Conservation (phyloP, 306 rosid genomes). For the Vigna radiata region DNA sequence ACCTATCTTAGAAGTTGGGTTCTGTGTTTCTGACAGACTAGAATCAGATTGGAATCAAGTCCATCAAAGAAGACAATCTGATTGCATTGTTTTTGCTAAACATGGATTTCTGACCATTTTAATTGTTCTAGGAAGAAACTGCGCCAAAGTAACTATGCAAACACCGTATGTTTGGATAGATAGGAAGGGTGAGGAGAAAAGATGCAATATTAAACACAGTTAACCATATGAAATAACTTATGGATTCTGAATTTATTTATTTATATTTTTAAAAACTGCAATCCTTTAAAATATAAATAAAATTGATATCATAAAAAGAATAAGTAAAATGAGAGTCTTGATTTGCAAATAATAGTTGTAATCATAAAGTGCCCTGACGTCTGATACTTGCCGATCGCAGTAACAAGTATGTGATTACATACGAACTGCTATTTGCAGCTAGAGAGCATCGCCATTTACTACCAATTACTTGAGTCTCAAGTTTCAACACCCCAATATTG, state of each 20-base stretch:
- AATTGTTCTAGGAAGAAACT: conserved; percentile 26
- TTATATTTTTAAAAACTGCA: not conserved
- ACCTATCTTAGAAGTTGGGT: conserved; percentile 1
- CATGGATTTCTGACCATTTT: conserved; percentile 8
- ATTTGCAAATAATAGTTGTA: conserved; percentile 34
- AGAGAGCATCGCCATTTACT: conserved; percentile 24
- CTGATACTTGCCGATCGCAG: not conserved
- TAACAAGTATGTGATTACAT: conserved; percentile 20
- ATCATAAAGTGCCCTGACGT: conserved; percentile 38
- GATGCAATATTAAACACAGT: conserved; percentile 6
- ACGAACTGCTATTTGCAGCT: conserved; percentile 7
- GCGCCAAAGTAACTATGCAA: not conserved
- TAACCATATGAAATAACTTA: not conserved
- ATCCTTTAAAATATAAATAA: conserved; percentile 3
- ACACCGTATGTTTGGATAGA: not conserved
- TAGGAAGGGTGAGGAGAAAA: not conserved
- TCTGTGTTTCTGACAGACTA: conserved; percentile 21
- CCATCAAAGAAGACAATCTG: not conserved
- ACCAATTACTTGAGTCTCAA: conserved; percentile 24
- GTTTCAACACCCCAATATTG: conserved; percentile 36
- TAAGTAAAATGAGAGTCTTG: conserved; percentile 13
- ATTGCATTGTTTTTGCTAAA: conserved; percentile 37
- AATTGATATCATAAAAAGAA: not conserved
- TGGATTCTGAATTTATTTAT: not conserved
- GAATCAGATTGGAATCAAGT: not conserved